Evolutionary conservation across 2,329 filamentous ascomycete species (phyloP), one percentile per base, ranked within the genome.

Genomic region (Cladosporium oxysporum): DNA sequence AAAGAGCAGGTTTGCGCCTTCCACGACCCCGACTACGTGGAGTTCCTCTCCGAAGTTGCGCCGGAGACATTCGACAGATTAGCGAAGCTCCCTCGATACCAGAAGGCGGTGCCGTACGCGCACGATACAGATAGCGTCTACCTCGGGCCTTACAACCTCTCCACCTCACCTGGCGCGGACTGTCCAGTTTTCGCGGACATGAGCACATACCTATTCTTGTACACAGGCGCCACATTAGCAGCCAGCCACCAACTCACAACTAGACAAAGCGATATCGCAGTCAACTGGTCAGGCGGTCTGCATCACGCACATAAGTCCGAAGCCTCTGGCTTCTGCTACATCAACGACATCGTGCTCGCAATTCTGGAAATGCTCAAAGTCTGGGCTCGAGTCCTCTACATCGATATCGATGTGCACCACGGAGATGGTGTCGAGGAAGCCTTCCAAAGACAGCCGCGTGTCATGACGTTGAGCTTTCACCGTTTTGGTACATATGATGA

Each of bases 141-240:
- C 26, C 78, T 79, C 49, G 76, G 77, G 23, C 89, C 87, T 67
- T 96, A 91, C 82, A 96, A 95, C 72, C 87, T 97, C 21, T 71
- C 69, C 37, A 69, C 69, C 7, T 68, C 65, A 16, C 70, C 69
- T 21, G 90, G 93, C 21, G 93, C 93, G 66, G 94, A 98, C 78
- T 98, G 94, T 74, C 94, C 94, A n/a, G 88, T 98, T 58, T 98
- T 98, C 74, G 93, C 97, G 74, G 94, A 94, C 1, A 84, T 98
- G 18, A 97, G 92, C 82, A 90, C 96, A 76, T 98, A 97, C 80
- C 96, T 93, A 75, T 93, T 92, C 44, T 88, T 96, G 73, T 97
- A 96, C 71, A 90, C 92, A 1, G 94, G 94, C 49, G 91, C 91
- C 58, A 94, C 92, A 3, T 85, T 97, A 64, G 92, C 97, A 75